Evolutionary conservation across 2,329 filamentous ascomycete genomes (phyloP).

Genomic region (Cytospora mali): DNA sequence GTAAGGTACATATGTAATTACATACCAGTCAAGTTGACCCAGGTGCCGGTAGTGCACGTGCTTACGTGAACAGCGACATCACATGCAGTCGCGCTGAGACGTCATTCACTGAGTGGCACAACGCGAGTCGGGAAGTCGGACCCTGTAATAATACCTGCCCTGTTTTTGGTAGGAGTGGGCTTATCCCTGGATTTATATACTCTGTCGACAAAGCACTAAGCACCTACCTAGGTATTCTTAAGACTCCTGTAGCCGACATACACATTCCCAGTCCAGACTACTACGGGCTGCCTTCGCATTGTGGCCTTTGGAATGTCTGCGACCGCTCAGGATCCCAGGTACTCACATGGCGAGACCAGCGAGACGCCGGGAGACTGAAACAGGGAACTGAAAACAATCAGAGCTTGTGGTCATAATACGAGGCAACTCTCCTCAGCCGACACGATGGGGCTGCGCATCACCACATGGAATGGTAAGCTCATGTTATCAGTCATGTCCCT

Average conservation of each 20-base stretch:
- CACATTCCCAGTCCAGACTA: neutral
- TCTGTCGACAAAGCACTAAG: no score
- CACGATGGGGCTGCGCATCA: slow-evolving; percentile 76
- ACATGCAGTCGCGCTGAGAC: slow-evolving; percentile 2
- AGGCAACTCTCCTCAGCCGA: slow-evolving; percentile 4
- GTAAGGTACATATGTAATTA: no score
- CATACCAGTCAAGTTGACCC: no score
- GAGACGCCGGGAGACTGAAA: slow-evolving; percentile 15
- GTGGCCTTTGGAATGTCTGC: slow-evolving; percentile 15
- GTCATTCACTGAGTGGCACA: neutral
- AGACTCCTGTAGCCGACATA: neutral
- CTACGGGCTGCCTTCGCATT: neutral
- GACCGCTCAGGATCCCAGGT: neutral
- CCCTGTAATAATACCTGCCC: no score
- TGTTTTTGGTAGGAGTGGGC: no score
- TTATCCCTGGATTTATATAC: no score
- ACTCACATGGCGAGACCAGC: slow-evolving; percentile 2
- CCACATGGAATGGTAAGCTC: slow-evolving; percentile 77
- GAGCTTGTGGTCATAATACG: neutral
- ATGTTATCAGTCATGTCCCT: neutral
- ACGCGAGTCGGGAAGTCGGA: slow-evolving; percentile 1
- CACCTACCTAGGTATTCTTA: neutral
- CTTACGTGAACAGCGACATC: neutral
- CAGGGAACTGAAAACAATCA: neutral
- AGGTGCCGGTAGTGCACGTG: neutral